Conservation (phyloP, 345 rosid species). For the Erodium maritimum region DNA sequence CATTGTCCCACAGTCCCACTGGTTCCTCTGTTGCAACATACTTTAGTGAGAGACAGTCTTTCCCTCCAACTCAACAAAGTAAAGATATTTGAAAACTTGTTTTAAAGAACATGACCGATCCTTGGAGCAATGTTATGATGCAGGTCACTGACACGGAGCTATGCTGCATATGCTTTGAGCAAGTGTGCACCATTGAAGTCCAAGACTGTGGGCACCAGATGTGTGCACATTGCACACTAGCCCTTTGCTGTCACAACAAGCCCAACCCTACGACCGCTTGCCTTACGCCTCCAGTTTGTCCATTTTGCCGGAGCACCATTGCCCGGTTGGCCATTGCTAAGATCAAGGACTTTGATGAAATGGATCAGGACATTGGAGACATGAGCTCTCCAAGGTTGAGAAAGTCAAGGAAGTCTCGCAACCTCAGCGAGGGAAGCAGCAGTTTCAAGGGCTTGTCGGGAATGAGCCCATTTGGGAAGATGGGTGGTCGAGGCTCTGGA, state of each 20-base stretch:
- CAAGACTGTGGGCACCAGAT: slow-evolving; percentile 88
- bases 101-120: not conserved
- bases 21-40: too few species aligned
- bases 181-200: slow-evolving; percentile 85
- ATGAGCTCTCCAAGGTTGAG: slow-evolving; percentile 49
- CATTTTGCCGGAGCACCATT: slow-evolving; percentile 89
- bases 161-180: slow-evolving; percentile 98
- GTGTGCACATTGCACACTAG: slow-evolving; percentile 97
- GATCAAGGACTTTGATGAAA: slow-evolving; percentile 31
- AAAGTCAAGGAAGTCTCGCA: slow-evolving; percentile 52
- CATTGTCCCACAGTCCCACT: not conserved
- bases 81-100: not conserved
- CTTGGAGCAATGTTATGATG: slow-evolving; percentile 5
- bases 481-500: slow-evolving; percentile 64
- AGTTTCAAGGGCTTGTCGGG: slow-evolving; percentile 79
- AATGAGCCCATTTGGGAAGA: slow-evolving; percentile 53
- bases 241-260: slow-evolving; percentile 93
- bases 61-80: not conserved
- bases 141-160: slow-evolving; percentile 73
- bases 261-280: slow-evolving; percentile 81
- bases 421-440: slow-evolving; percentile 83
- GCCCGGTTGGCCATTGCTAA: slow-evolving; percentile 51
- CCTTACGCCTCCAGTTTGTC: slow-evolving; percentile 74
- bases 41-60: not conserved
- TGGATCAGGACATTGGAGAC: slow-evolving; percentile 40